These are phyloP conservation scores for Nannochloropsis salina DNA, from an alignment of 108 stramenopile genomes.

Conservation along the genomic window DNA sequence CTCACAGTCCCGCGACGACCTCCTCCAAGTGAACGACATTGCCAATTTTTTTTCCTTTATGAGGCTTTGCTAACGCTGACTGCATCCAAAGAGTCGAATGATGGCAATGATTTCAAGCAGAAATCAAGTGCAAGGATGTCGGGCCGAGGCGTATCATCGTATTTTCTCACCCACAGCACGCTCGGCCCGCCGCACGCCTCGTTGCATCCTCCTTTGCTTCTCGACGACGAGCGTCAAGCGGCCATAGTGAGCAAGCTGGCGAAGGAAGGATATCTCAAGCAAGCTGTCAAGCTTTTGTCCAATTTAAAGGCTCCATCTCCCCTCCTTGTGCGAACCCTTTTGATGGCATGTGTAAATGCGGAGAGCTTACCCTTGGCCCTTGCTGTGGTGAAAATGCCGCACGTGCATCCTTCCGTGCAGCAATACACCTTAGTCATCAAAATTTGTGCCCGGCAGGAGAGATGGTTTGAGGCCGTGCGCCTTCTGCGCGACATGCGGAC, in stretches of 20 bases:
- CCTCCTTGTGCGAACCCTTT: background rate
- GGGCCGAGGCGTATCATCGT: background rate
- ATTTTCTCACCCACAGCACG: background rate
- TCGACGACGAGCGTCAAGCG: background rate
- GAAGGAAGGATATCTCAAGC: background rate
- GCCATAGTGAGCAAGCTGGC: background rate
- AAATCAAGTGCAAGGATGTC: too few relatives aligned
- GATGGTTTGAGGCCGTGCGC: slow-evolving; percentile 21
- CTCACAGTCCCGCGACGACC: too few relatives aligned
- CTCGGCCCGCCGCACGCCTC: background rate
- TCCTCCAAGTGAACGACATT: too few relatives aligned
- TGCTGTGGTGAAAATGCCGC: background rate
- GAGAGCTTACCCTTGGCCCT: background rate
- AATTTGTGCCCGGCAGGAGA: background rate
- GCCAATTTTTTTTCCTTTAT: too few relatives aligned
- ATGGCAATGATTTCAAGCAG: too few relatives aligned
- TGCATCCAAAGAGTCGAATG: too few relatives aligned
- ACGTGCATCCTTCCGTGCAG: background rate
- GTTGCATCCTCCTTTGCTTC: background rate
- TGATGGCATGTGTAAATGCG: background rate
- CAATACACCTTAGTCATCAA: slow-evolving; percentile 4
- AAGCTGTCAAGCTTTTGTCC: background rate
- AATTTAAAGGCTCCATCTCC: background rate
- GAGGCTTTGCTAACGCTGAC: too few relatives aligned
- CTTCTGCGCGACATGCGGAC: slow-evolving; percentile 29